Conservation (phyloP, 2,329 filamentous ascomycete genomes). For the Trichoderma asperellum region DNA sequence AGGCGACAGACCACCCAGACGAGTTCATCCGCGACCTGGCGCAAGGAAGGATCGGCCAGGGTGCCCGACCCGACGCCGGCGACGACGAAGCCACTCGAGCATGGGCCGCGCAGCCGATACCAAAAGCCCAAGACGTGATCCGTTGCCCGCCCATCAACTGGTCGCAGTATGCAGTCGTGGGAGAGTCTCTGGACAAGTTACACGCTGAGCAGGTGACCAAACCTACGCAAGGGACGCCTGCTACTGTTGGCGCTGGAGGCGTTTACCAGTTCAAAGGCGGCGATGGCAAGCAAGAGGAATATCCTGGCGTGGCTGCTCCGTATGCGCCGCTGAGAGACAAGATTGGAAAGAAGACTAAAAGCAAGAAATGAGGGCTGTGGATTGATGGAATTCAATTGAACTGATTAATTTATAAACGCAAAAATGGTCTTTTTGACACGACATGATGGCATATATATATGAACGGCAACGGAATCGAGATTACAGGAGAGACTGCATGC, state of each 20-base stretch:
- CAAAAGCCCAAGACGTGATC: slow-evolving; percentile 78
- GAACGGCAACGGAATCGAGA: not conserved
- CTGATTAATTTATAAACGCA: not conserved
- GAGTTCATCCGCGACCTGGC: slow-evolving; percentile 71
- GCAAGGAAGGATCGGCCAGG: slow-evolving; percentile 57
- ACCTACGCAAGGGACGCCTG: slow-evolving; percentile 62
- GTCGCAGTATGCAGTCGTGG: slow-evolving; percentile 90
- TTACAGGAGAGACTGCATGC: slow-evolving; percentile 12
- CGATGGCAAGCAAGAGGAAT: slow-evolving; percentile 49
- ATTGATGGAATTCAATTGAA: not conserved
- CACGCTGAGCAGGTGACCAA: slow-evolving; percentile 76
- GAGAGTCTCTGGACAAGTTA: slow-evolving; percentile 75
- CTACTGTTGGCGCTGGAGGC: slow-evolving; percentile 48
- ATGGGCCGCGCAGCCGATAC: slow-evolving; percentile 65
- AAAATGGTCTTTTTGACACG: not conserved
- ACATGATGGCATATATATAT: slow-evolving; percentile 1
- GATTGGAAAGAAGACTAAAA: slow-evolving; percentile 46
- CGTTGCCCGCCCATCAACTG: slow-evolving; percentile 91
- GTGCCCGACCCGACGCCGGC: slow-evolving; percentile 35
- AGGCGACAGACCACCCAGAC: slow-evolving; percentile 71
- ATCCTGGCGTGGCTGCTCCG: slow-evolving; percentile 59
- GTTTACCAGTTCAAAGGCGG: slow-evolving; percentile 56
- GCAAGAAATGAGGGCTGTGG: slow-evolving; percentile 35
- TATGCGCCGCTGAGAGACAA: slow-evolving; percentile 59
- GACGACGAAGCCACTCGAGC: slow-evolving; percentile 36